Conservation (phyloP, 1,284 basidiomycete genomes). For the Laetiporus sulphureus region DNA sequence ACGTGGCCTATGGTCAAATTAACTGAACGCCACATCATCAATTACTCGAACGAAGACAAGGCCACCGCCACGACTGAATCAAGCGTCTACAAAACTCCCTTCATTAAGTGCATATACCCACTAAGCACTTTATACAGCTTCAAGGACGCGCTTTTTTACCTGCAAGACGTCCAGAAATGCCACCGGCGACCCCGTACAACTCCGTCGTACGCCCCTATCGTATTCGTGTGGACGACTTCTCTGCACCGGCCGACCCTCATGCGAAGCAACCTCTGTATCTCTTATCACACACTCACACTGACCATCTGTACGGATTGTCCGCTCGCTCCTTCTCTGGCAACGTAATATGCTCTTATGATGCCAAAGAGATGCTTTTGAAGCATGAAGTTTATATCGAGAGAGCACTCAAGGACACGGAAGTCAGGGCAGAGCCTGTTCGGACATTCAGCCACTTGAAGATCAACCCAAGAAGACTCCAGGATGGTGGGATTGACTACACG, state of each 20-base stretch:
- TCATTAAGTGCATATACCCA: too few relatives aligned
- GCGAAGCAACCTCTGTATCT: constrained; percentile 60
- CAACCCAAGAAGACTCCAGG: constrained; percentile 37
- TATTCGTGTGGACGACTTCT: constrained; percentile 79
- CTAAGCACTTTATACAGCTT: too few relatives aligned
- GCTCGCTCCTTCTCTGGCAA: constrained; percentile 61
- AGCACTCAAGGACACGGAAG: constrained; percentile 42
- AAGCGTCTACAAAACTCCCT: too few relatives aligned
- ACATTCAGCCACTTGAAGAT: constrained; percentile 68
- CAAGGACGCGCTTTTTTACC: too few relatives aligned
- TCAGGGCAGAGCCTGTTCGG: constrained; percentile 46
- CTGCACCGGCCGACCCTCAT: constrained; percentile 30
- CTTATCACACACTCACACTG: constrained; percentile 80
- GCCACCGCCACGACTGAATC: too few relatives aligned
- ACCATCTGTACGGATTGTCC: constrained; percentile 68
- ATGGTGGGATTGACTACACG: constrained; percentile 39
- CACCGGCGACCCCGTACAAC: constrained; percentile 61
- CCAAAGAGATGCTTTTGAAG: constrained; percentile 76
- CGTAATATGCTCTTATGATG: constrained; percentile 72
- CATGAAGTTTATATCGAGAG: constrained; percentile 69
- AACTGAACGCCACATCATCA: too few relatives aligned
- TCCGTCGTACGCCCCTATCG: constrained; percentile 64
- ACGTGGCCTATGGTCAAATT: too few relatives aligned
- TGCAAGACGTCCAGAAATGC: constrained; percentile 52
- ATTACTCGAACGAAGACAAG: too few relatives aligned